phyloP scores from a whole-genome alignment of 1,284 basidiomycete genomes.

The Cryptococcus neoformans region DNA sequence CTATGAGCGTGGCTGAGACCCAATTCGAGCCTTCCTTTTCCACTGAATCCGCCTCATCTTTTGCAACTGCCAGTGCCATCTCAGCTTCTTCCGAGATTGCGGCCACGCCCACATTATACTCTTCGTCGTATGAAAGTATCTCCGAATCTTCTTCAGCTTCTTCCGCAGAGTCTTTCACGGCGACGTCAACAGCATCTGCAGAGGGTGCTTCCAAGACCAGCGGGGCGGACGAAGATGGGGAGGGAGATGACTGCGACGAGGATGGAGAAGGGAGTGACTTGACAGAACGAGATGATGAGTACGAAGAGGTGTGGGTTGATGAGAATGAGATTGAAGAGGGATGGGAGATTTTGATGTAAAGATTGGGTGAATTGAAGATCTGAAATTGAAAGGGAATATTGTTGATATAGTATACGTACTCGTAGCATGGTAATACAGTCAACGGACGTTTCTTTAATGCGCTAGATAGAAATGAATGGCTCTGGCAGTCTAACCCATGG shows the following conservation, averaged over 20 bases:
- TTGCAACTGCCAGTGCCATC: neutral
- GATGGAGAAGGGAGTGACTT: neutral
- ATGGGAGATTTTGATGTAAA: slow-evolving; percentile 18
- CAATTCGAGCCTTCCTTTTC: neutral
- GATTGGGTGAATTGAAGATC: neutral
- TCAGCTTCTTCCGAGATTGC: slow-evolving; percentile 4
- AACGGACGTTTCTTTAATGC: no score
- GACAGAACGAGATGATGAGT: slow-evolving; percentile 11
- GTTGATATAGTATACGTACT: no score
- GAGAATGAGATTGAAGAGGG: slow-evolving; percentile 25
- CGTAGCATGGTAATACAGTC: no score
- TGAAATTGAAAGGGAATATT: neutral
- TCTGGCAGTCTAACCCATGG: no score
- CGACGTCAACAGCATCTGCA: neutral
- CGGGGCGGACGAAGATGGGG: slow-evolving; percentile 1
- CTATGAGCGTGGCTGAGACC: neutral
- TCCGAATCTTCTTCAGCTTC: slow-evolving; percentile 4
- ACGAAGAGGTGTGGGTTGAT: slow-evolving; percentile 31
- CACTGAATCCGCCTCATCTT: slow-evolving; percentile 4
- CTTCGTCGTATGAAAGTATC: neutral
- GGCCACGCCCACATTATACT: no score
- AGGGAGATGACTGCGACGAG: neutral
- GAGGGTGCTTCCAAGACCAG: neutral
- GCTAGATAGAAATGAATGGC: no score
- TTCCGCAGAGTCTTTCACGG: slow-evolving; percentile 5